Evolutionary conservation across 805 yeast genomes (phyloP), one percentile per base, ranked within the genome.

Genomic region (Teunomyces aglyptinius): DNA sequence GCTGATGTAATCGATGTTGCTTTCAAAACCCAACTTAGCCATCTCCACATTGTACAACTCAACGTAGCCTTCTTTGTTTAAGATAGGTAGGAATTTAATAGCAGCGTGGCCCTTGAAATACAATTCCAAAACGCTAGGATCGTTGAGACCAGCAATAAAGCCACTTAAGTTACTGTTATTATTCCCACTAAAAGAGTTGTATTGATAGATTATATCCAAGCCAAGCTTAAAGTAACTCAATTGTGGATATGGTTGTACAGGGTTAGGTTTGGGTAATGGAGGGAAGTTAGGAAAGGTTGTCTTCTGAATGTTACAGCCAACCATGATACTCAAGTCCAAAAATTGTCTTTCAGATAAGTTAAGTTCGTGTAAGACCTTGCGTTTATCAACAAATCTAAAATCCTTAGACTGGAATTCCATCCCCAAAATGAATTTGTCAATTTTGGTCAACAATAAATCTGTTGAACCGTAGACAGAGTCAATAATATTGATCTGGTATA

Each of bases 381-480:
- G 49, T 54, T 77, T 81, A 51, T 83, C 87, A 38, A 90, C 70
- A 59, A 76, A 86, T 55, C 85, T 76, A 60, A 89, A 86, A 50
- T 80, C 86, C 52, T 77, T 78, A 29, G 76, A 71, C 45, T 76
- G 80, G 50, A 82, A 77, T 49, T 87, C 95, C 74, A 90, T 76
- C 15, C 85, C 80, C 42, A 83, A 64, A 46, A 92, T 84, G 48
- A 90, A 81, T 53, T 80, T 85, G 47, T 88, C 94, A 22, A 86
- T 75, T 13, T 70, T 64, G 19, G 78, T 76, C 60, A 92, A 69
- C 38, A 91, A 68, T 32, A 83, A 75, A 56, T 94, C 98, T 1
- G 90, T 84, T 6, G 96, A 84, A 0, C 96, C 96, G 64, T 82
- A 87, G 31, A 91, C 81, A 4, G 86, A 82, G 62, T 91, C 90